Conservation (phyloP, 768 basidiomycete genomes). For the Xanthoconium purpureum region DNA sequence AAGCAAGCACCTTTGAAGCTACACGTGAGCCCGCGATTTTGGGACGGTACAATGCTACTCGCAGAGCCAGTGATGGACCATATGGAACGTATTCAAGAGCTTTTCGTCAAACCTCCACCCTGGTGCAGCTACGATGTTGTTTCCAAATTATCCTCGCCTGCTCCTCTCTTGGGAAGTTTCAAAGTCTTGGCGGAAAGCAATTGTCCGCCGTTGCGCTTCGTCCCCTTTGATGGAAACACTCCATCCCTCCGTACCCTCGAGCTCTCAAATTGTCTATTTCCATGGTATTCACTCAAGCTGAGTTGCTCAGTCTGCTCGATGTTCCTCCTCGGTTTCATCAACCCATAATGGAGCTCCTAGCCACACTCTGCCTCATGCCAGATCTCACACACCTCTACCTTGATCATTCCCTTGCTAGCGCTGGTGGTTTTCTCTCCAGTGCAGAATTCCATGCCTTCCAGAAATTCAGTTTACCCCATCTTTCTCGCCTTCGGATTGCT, state of each 20-base stretch:
- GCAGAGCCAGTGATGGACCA: background rate
- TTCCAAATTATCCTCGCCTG: background rate
- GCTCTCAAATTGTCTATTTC: background rate
- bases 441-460: background rate
- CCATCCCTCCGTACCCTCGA: background rate
- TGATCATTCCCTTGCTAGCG: slow-evolving; percentile 26
- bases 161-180: background rate
- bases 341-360: slow-evolving; percentile 31
- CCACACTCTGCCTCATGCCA: slow-evolving; percentile 35
- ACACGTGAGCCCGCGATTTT: background rate
- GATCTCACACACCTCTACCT: slow-evolving; percentile 34
- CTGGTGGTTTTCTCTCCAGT: background rate
- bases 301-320: slow-evolving; percentile 32
- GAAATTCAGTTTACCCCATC: background rate
- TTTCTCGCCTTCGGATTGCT: slow-evolving; percentile 2
- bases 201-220: background rate
- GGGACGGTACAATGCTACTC: no score
- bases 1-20: slow-evolving; percentile 33
- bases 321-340: slow-evolving; percentile 21
- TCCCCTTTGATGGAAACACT: background rate
- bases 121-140: background rate
- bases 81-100: background rate
- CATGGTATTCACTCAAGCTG: background rate
- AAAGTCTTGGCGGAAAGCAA: no score
- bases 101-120: no score